Conservation (phyloP, 2,329 filamentous ascomycete genomes). For the Elsinoe perseae region DNA sequence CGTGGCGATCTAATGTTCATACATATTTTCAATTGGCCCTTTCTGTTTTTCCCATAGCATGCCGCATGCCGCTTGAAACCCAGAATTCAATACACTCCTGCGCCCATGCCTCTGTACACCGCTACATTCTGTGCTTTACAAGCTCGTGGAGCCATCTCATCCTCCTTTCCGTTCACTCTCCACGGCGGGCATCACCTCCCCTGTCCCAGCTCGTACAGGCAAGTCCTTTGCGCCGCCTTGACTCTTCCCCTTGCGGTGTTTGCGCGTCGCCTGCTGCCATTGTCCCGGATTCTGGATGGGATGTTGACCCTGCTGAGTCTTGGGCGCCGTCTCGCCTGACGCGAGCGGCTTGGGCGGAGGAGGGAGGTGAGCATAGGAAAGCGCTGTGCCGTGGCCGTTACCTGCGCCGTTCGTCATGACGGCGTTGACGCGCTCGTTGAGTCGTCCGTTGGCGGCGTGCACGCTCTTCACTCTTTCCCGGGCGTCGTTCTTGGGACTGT, state of each 20-base stretch:
- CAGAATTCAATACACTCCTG: constrained; percentile 27
- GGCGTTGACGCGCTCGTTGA: constrained; percentile 21
- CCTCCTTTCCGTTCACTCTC: constrained; percentile 42
- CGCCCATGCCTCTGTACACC: constrained; percentile 32
- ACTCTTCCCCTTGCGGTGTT: constrained; percentile 31
- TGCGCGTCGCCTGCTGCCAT: constrained; percentile 25
- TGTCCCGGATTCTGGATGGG: constrained; percentile 6
- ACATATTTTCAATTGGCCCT: background rate
- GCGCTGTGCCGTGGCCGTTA: constrained; percentile 14
- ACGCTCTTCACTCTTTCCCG: constrained; percentile 19
- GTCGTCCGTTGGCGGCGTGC: constrained; percentile 27
- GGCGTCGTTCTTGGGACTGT: constrained; percentile 24
- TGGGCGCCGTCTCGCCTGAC: background rate
- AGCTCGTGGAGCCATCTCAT: constrained; percentile 20
- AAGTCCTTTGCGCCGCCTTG: constrained; percentile 21
- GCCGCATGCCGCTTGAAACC: constrained; percentile 20
- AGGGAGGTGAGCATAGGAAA: constrained; percentile 8
- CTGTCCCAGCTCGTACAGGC: constrained; percentile 27
- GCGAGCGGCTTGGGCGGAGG: background rate
- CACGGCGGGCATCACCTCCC: constrained; percentile 38
- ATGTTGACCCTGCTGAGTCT: constrained; percentile 12
- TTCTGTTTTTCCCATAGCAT: background rate
- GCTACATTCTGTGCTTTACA: background rate
- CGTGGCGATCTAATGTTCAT: background rate
- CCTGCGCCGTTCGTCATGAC: constrained; percentile 12